A percentile compares a stretch with the other conserved stretches of the same genome.
Evolutionary conservation across 306 rosid species (phyloP).

Genomic region (Glycine tomentella): DNA sequence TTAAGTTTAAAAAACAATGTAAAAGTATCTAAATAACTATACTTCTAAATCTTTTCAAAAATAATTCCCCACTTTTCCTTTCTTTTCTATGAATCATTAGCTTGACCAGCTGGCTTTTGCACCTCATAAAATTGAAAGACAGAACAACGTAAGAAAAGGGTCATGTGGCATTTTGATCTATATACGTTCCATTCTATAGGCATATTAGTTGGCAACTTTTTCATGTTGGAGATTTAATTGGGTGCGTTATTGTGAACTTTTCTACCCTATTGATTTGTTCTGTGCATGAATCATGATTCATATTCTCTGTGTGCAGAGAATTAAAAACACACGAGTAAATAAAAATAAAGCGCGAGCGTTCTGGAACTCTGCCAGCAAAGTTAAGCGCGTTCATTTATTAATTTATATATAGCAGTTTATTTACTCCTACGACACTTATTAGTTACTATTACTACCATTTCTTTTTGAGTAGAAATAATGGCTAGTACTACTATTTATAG

Average conservation of each 20-base stretch:
- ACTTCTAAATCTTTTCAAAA: not conserved
- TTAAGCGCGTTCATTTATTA: constrained; percentile 42
- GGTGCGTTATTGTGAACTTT: constrained; percentile 8
- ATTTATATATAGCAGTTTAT: not conserved
- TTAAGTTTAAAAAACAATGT: not conserved
- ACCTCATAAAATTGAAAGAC: constrained; percentile 37
- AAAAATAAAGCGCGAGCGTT: constrained; percentile 27
- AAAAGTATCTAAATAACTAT: not conserved
- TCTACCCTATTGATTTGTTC: not conserved
- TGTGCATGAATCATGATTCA: constrained; percentile 17
- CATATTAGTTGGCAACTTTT: constrained; percentile 33
- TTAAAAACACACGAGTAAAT: not conserved
- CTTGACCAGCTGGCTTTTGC: constrained; percentile 45
- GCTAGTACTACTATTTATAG: not conserved
- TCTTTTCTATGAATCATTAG: constrained; percentile 8
- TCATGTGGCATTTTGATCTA: constrained; percentile 39
- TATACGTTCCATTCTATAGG: constrained; percentile 10
- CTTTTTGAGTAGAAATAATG: not conserved
- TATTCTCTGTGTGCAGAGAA: not conserved
- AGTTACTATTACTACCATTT: not conserved
- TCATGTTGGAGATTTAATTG: constrained; percentile 9
- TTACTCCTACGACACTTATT: not conserved
- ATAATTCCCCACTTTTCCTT: not conserved
- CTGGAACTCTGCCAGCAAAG: constrained; percentile 19
- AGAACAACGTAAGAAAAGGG: constrained; percentile 24